Conservation (phyloP, 176 grass and related monocot genomes). For the Zea mays region Zm-B73-REFERENCE-NAM-5.0 NC_050100.1:59064501-59065000, state of each 20-base stretch:
- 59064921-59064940: constrained; percentile 6
- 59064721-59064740: constrained; percentile 2
- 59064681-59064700: background rate
- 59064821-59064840: constrained; percentile 1
- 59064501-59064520: constrained; percentile 7
- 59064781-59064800: constrained; percentile 4
- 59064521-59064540: background rate
- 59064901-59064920: constrained; percentile 6
- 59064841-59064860: constrained; percentile 7
- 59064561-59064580: constrained; percentile 3
- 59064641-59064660: background rate
- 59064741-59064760: background rate
- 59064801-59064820: constrained; percentile 7
- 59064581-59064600: background rate
- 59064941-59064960: constrained; percentile 2
- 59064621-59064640: background rate
- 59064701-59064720: background rate
- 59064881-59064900: constrained; percentile 1
- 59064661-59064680: background rate
- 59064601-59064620: background rate
- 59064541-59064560: constrained; percentile 7
- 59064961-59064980: background rate
- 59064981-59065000: constrained; percentile 4
- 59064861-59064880: constrained; percentile 6
- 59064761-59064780: constrained; percentile 10